phyloP scores from a whole-genome alignment of 495 filamentous ascomycete genomes.

The Aspergillus conjunctus region DNA sequence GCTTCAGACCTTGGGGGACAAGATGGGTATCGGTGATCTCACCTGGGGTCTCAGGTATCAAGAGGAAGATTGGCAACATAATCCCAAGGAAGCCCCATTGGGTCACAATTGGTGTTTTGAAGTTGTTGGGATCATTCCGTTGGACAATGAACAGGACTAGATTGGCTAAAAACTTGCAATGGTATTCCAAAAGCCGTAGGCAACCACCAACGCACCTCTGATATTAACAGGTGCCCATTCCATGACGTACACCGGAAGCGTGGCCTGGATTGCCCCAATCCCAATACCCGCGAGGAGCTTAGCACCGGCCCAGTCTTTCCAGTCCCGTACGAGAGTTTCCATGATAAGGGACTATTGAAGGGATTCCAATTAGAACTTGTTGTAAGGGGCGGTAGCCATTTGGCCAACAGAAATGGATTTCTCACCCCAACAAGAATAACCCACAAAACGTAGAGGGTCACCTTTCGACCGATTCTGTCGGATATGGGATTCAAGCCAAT shows the following conservation, averaged over 20 bases:
- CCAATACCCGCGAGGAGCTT: constrained; percentile 3
- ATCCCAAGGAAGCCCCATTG: constrained; percentile 4
- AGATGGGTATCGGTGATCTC: background rate
- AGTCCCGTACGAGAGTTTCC: constrained; percentile 4
- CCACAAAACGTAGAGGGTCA: constrained; percentile 1
- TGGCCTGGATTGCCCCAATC: constrained; percentile 3
- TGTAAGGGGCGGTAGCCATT: background rate
- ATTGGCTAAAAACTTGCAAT: constrained; percentile 2
- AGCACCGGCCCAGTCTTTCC: background rate
- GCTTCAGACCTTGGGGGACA: background rate
- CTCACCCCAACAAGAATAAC: background rate
- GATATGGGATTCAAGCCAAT: background rate
- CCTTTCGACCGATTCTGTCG: background rate
- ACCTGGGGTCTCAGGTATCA: background rate
- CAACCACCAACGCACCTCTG: background rate
- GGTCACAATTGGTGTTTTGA: background rate
- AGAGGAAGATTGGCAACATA: background rate
- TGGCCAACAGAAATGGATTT: background rate
- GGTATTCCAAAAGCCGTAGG: constrained; percentile 5
- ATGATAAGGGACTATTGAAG: constrained; percentile 1
- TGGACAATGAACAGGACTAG: constrained; percentile 1
- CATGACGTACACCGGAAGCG: background rate
- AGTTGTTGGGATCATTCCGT: background rate
- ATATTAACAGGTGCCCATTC: constrained; percentile 5
- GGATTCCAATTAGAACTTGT: too few species aligned